Evolutionary conservation across 176 grass and related monocot genomes (phyloP), one percentile per base, ranked within the genome.

Genomic region (Bonia amplexicaulis): DNA sequence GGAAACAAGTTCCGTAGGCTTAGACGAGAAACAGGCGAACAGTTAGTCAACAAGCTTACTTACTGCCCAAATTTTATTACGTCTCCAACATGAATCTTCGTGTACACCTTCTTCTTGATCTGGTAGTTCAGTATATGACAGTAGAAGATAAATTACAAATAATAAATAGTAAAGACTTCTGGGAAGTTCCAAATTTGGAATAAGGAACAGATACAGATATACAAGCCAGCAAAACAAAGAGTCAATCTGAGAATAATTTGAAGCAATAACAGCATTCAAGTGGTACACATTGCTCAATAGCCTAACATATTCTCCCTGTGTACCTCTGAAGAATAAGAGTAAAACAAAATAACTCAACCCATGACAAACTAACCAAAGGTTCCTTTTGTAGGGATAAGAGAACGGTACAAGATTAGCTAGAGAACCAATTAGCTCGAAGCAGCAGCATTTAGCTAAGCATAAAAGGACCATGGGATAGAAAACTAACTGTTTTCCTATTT

Each of bases 1-100:
- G 20, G 54, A 57, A 57, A 57, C 54, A 57, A 69, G 63, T 23
- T 85, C n/a, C 7, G n/a, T 14, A 76, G 57, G 77, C 31, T 20
- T 57, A 67, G 39, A 42, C 6, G 16, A 73, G 5, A 26, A 74
- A 46, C 15, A 51, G 2, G 12, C 6, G 10, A 80, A 72, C 20
- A 66, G 14, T 65, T 70, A 63, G 53, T 51, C 73, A 72, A 88
- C 29, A 88, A 87, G 61, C 73, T 87, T 27, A 90, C 94, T 91
- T 95, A 98, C 96, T 94, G 87, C 78, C 96, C 96, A 92, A 98
- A 95, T 86, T 86, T 82, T 80, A 98, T 92, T 71, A 98, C 91
- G 84, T 98, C 91, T 63, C 96, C 96, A 81, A 98, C 93, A 90
- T 94, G 91, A 69, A 98, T 82, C 83, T 90, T 84, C 9, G 75